Evolutionary conservation across 1,284 basidiomycete species (phyloP).

Genomic region (Rhodotorula sp.): DNA sequence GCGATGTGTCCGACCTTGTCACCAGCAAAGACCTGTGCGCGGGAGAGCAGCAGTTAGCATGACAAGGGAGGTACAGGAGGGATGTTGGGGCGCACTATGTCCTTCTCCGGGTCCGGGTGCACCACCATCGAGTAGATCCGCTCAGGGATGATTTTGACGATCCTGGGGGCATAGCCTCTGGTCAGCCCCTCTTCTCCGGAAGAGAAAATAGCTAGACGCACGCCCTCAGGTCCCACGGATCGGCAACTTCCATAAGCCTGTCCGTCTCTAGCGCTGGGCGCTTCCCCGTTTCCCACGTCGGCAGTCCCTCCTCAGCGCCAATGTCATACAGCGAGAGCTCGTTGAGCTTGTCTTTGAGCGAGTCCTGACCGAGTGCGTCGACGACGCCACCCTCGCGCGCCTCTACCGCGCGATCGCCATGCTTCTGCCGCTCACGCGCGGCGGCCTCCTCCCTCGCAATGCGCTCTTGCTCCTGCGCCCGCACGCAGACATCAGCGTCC

Average conservation of each 20-base stretch:
- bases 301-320: neutral
- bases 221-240: conserved; percentile 10
- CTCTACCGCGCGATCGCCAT: conserved; percentile 8
- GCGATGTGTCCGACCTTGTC: conserved; percentile 55
- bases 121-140: conserved; percentile 55
- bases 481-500: too few relatives aligned
- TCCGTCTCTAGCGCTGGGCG: neutral
- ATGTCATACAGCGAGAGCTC: neutral
- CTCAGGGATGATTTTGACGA: conserved; percentile 51
- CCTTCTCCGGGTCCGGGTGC: conserved; percentile 53
- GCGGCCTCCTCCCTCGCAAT: neutral
- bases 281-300: conserved; percentile 9
- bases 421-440: neutral
- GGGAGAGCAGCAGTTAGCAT: too few relatives aligned
- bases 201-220: neutral
- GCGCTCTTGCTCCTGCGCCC: neutral
- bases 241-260: neutral
- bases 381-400: conserved; percentile 4
- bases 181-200: too few relatives aligned
- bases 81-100: conserved; percentile 49
- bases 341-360: conserved; percentile 10
- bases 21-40: conserved; percentile 51
- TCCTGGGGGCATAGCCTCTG: conserved; percentile 2
- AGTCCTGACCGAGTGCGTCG: neutral
- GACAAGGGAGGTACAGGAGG: neutral